A percentile compares a stretch with the other conserved stretches of the same genome.
Evolutionary conservation across 306 rosid species (phyloP).

Genomic region (Crotalaria pallida): DNA sequence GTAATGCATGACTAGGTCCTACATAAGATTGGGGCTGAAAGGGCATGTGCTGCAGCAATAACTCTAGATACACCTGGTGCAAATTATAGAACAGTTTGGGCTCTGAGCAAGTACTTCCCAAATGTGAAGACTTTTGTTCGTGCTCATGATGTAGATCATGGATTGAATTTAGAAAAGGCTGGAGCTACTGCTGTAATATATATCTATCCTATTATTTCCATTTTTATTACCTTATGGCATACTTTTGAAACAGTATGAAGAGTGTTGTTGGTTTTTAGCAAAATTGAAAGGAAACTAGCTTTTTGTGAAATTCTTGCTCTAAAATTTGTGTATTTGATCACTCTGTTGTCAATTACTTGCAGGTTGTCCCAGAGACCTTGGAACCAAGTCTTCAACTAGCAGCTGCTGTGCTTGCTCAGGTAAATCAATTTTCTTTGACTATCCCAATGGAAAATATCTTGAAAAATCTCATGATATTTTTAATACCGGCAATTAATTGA

Average conservation of each 20-base stretch:
- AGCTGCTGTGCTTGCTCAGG: conserved; percentile 99
- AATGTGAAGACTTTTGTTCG: conserved; percentile 98
- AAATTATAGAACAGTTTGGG: conserved; percentile 99
- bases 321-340: neutral
- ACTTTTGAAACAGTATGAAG: neutral
- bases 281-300: neutral
- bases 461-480: neutral
- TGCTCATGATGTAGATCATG: conserved; percentile 98
- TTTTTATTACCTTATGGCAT: conserved; percentile 9
- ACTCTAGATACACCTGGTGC: conserved; percentile 95
- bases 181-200: conserved; percentile 96
- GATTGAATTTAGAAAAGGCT: conserved; percentile 97
- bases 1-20: conserved; percentile 64
- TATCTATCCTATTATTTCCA: conserved; percentile 10
- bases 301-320: conserved; percentile 1
- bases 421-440: conserved; percentile 24
- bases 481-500: neutral
- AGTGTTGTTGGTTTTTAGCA: neutral
- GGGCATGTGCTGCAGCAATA: conserved; percentile 98
- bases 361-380: conserved; percentile 99
- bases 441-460: neutral
- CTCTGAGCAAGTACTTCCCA: conserved; percentile 95
- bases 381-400: conserved; percentile 99
- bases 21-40: conserved; percentile 93
- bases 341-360: conserved; percentile 29